Evolutionary conservation across 495 filamentous ascomycete species (phyloP).

Genomic region (Penicillium lagena): DNA sequence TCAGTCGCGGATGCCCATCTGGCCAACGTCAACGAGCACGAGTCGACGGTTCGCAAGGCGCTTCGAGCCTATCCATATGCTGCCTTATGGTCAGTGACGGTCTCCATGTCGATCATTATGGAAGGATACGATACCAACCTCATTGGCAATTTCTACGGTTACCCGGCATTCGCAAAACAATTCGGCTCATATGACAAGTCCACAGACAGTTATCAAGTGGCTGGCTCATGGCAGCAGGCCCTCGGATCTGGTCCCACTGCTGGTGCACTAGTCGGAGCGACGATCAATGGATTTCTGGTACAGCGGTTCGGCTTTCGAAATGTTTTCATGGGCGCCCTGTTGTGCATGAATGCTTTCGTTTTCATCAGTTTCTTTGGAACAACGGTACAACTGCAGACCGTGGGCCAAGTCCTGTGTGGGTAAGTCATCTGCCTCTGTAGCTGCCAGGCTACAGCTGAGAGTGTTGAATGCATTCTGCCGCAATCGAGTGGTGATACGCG

Average conservation of each 20-base stretch:
- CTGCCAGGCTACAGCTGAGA: too few relatives aligned
- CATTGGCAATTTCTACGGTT: slow-evolving; percentile 28
- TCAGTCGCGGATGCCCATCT: too few relatives aligned
- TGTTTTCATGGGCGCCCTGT: slow-evolving; percentile 52
- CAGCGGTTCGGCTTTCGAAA: slow-evolving; percentile 41
- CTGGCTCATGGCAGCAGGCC: slow-evolving; percentile 61
- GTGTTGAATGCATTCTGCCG: too few relatives aligned
- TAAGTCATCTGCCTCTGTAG: slow-evolving; percentile 27
- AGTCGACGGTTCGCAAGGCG: too few relatives aligned
- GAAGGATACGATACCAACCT: slow-evolving; percentile 42
- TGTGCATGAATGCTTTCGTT: slow-evolving; percentile 49
- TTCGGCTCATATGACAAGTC: slow-evolving; percentile 46
- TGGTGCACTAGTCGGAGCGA: slow-evolving; percentile 13
- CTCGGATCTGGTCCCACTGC: slow-evolving; percentile 36
- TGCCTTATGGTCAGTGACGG: slow-evolving; percentile 28
- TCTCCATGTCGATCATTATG: slow-evolving; percentile 43
- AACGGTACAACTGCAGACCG: slow-evolving; percentile 48
- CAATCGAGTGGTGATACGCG: not conserved
- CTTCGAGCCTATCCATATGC: too few relatives aligned
- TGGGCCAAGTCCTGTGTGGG: slow-evolving; percentile 60
- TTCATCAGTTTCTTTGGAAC: slow-evolving; percentile 62
- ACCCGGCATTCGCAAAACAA: slow-evolving; percentile 46
- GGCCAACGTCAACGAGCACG: too few relatives aligned
- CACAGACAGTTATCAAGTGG: slow-evolving; percentile 45
- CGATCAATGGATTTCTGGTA: slow-evolving; percentile 37